phyloP scores from a whole-genome alignment of 73 alveolate species.

The Uronychia setigera region DNA sequence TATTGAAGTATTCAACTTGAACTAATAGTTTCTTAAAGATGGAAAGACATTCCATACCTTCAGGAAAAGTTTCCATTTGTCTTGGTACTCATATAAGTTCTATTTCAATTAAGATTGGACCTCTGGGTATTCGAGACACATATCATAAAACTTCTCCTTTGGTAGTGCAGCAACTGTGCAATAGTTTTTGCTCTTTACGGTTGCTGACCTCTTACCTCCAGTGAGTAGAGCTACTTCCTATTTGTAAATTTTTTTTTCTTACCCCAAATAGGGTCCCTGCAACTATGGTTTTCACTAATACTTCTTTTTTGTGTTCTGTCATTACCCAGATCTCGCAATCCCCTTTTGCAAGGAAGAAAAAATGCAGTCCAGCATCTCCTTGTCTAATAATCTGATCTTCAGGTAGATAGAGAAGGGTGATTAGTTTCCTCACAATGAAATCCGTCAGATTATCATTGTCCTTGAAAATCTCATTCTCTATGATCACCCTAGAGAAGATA shows the following conservation, averaged over 20 bases:
- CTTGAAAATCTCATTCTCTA: conserved; percentile 9
- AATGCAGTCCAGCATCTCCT: conserved; percentile 18
- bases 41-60: conserved; percentile 11
- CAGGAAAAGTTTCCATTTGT: conserved; percentile 23
- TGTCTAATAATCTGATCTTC: conserved; percentile 44
- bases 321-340: conserved; percentile 16
- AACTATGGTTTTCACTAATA: conserved; percentile 58
- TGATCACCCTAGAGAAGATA: conserved; percentile 20
- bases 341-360: conserved; percentile 52
- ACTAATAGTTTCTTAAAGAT: not conserved
- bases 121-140: conserved; percentile 40
- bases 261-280: conserved; percentile 89
- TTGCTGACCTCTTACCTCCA: conserved; percentile 88
- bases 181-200: conserved; percentile 75
- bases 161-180: conserved; percentile 77
- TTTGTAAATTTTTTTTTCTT: not conserved
- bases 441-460: conserved; percentile 18
- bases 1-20: conserved; percentile 13
- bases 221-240: conserved; percentile 82
- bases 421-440: conserved; percentile 27
- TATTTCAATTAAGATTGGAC: conserved; percentile 37
- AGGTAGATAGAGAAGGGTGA: conserved; percentile 27
- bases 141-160: conserved; percentile 67
- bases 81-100: conserved; percentile 47
- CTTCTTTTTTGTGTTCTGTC: conserved; percentile 14